Evolutionary conservation across 164 flowering plant species (phyloP).

Genomic region (Malania oleifera): DNA sequence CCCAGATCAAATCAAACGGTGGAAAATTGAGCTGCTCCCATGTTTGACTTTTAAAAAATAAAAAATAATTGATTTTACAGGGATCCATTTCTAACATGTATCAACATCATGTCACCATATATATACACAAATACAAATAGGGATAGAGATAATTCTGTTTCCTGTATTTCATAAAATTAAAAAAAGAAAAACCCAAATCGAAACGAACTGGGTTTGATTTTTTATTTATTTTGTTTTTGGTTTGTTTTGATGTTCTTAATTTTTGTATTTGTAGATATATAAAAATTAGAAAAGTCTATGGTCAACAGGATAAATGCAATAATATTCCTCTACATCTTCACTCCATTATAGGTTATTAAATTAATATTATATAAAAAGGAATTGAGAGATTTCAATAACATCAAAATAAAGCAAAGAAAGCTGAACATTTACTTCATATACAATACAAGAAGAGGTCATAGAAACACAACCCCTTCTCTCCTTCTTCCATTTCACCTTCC

Average conservation of each 20-base stretch:
- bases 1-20: too few relatives aligned
- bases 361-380: slow-evolving; percentile 1
- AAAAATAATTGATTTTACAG: too few relatives aligned
- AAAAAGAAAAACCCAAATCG: slow-evolving; percentile 9
- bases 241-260: not conserved
- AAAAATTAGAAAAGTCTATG: slow-evolving; percentile 25
- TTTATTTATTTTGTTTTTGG: not conserved
- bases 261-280: slow-evolving; percentile 1
- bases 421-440: slow-evolving; percentile 54
- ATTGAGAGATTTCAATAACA: slow-evolving; percentile 25
- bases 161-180: not conserved
- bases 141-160: not conserved
- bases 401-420: slow-evolving; percentile 32
- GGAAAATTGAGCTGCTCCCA: too few relatives aligned
- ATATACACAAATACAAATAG: not conserved
- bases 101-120: slow-evolving; percentile 27
- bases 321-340: slow-evolving; percentile 21
- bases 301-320: slow-evolving; percentile 39
- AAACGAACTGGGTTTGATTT: slow-evolving; percentile 25
- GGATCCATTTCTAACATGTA: slow-evolving; percentile 1
- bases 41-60: too few relatives aligned
- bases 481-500: slow-evolving; percentile 36
- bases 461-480: slow-evolving; percentile 24
- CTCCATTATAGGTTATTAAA: slow-evolving; percentile 5
- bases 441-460: slow-evolving; percentile 45